Conservation (phyloP, 768 basidiomycete species). For the Mycena filopes region DNA sequence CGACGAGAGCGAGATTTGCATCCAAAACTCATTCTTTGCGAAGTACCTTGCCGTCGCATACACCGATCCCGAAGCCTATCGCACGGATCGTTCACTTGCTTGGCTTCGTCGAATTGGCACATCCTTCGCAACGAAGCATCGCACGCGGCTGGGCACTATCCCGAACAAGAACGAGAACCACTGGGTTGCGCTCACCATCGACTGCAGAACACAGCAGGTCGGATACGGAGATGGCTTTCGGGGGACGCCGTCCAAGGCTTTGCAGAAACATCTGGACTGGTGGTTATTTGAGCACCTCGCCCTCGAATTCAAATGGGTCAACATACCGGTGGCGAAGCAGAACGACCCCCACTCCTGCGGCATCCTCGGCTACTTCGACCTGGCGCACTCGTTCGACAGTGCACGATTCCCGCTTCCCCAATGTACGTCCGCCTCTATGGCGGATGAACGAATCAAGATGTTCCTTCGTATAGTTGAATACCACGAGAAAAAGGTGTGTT, state of each 20-base stretch:
- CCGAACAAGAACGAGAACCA: slow-evolving; percentile 17
- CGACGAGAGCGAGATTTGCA: not conserved
- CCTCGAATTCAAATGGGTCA: slow-evolving; percentile 6
- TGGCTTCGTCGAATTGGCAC: slow-evolving; percentile 16
- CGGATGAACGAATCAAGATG: slow-evolving; percentile 19
- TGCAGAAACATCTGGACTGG: slow-evolving; percentile 14
- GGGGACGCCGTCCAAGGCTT: not conserved
- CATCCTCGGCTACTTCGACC: slow-evolving; percentile 3
- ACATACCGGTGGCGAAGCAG: slow-evolving; percentile 16
- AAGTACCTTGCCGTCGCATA: slow-evolving; percentile 6
- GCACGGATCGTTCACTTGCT: not conserved
- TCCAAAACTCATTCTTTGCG: slow-evolving; percentile 6
- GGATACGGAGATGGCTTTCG: slow-evolving; percentile 14
- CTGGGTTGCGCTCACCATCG: slow-evolving; percentile 23
- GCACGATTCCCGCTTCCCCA: slow-evolving; percentile 16
- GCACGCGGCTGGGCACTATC: slow-evolving; percentile 5
- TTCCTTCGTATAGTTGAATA: slow-evolving; percentile 12
- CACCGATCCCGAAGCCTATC: slow-evolving; percentile 7
- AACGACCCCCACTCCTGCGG: slow-evolving; percentile 18
- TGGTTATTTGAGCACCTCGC: slow-evolving; percentile 24
- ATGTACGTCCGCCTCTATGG: slow-evolving; percentile 8
- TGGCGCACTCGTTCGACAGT: slow-evolving; percentile 11
- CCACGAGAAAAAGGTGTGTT: slow-evolving; percentile 11
- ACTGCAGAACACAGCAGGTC: not conserved
- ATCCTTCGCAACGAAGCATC: slow-evolving; percentile 9